Evolutionary conservation across 306 rosid species (phyloP).

Genomic region (Cicer chorassanicum): DNA sequence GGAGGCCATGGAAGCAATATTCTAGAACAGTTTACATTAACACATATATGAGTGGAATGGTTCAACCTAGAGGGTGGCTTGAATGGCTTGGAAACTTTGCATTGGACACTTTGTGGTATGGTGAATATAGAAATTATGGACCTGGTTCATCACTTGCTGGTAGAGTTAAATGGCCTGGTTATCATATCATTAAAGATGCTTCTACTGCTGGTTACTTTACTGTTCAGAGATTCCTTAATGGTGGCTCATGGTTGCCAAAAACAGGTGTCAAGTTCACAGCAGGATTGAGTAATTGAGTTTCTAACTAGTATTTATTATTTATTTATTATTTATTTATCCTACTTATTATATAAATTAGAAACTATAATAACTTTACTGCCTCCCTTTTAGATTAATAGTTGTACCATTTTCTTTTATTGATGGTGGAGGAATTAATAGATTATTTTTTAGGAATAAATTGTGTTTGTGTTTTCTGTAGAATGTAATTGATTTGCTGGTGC

Average conservation of each 20-base stretch:
- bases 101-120: conserved; percentile 78
- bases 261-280: conserved; percentile 68
- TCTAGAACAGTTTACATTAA: conserved; percentile 76
- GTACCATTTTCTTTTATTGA: conserved; percentile 12
- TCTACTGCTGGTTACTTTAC: conserved; percentile 60
- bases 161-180: conserved; percentile 79
- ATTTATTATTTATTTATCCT: neutral
- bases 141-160: conserved; percentile 57
- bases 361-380: neutral
- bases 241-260: conserved; percentile 66
- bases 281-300: conserved; percentile 54
- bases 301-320: neutral
- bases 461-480: conserved; percentile 4
- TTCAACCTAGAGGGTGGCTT: conserved; percentile 86
- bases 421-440: conserved; percentile 27
- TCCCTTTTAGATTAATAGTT: conserved; percentile 27
- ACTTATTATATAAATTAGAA: neutral
- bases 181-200: conserved; percentile 60
- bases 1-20: conserved; percentile 80
- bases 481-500: neutral
- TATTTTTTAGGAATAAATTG: neutral
- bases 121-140: conserved; percentile 75
- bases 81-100: conserved; percentile 86
- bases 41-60: conserved; percentile 74
- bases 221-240: conserved; percentile 59